Conservation (phyloP, 257 asterid species). For the Salvia splendens region DNA sequence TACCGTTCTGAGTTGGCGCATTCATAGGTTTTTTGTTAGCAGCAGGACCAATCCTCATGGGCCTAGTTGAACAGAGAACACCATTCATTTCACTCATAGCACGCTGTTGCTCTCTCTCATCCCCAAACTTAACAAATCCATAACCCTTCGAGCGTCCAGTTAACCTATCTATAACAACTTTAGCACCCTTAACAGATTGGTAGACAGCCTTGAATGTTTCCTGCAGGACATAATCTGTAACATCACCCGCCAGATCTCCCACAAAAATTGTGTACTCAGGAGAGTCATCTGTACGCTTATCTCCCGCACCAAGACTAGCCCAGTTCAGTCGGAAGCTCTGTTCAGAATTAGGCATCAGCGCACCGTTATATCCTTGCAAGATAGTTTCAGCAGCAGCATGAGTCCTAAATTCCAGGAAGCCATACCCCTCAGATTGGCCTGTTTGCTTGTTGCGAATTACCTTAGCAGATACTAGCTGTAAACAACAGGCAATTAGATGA, state of each 20-base stretch:
- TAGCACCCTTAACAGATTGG: slow-evolving; percentile 78
- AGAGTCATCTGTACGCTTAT: slow-evolving; percentile 69
- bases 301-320: slow-evolving; percentile 85
- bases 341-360: slow-evolving; percentile 68
- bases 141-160: slow-evolving; percentile 91
- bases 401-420: slow-evolving; percentile 75
- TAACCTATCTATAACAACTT: slow-evolving; percentile 73
- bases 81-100: slow-evolving; percentile 94
- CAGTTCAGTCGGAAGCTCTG: slow-evolving; percentile 72
- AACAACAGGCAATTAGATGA: slow-evolving; percentile 12
- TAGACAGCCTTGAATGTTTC: slow-evolving; percentile 69
- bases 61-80: slow-evolving; percentile 69
- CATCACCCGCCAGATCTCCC: slow-evolving; percentile 92
- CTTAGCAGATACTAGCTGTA: slow-evolving; percentile 69
- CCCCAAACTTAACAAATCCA: slow-evolving; percentile 82
- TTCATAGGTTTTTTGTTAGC: slow-evolving; percentile 71
- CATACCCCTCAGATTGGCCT: slow-evolving; percentile 79
- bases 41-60: slow-evolving; percentile 90
- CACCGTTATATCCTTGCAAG: slow-evolving; percentile 65
- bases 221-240: slow-evolving; percentile 64
- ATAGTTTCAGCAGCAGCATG: slow-evolving; percentile 68
- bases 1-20: slow-evolving; percentile 58
- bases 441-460: slow-evolving; percentile 74
- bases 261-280: slow-evolving; percentile 78
- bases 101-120: slow-evolving; percentile 76